phyloP scores from a whole-genome alignment of 2,329 filamentous ascomycete species.

The Talaromyces islandicus region DNA sequence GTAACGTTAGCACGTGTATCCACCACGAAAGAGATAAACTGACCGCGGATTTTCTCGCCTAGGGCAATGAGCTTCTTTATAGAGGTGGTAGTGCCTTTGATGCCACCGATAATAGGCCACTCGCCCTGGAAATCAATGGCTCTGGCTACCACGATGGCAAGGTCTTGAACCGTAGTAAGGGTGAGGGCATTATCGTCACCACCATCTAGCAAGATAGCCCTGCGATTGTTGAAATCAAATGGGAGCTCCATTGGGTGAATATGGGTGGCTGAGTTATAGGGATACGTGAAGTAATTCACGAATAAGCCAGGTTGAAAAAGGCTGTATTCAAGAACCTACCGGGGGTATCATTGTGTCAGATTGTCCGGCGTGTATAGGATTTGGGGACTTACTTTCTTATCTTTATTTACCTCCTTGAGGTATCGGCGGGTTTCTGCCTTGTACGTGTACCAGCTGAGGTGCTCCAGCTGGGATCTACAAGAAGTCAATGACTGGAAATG shows the following conservation, averaged over 20 bases:
- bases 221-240: constrained; percentile 32
- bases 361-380: not conserved
- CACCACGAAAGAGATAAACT: constrained; percentile 9
- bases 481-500: not conserved
- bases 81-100: constrained; percentile 27
- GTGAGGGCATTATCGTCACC: constrained; percentile 24
- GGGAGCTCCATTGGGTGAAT: constrained; percentile 29
- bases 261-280: constrained; percentile 42
- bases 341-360: not conserved
- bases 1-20: not conserved
- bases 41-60: constrained; percentile 30
- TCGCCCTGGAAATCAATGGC: constrained; percentile 36
- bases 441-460: constrained; percentile 45
- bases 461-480: constrained; percentile 22
- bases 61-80: constrained; percentile 25
- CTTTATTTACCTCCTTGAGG: constrained; percentile 46
- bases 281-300: constrained; percentile 50
- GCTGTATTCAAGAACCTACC: constrained; percentile 50
- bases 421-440: constrained; percentile 49
- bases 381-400: constrained; percentile 31
- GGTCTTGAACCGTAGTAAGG: constrained; percentile 30
- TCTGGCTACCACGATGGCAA: constrained; percentile 28
- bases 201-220: constrained; percentile 25
- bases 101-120: constrained; percentile 38
- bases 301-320: constrained; percentile 53